Percentiles rank a stretch among this genome's conserved stretches.
phyloP scores from a whole-genome alignment of 352 stramenopile genomes.

The Phytophthora nicotianae region DNA sequence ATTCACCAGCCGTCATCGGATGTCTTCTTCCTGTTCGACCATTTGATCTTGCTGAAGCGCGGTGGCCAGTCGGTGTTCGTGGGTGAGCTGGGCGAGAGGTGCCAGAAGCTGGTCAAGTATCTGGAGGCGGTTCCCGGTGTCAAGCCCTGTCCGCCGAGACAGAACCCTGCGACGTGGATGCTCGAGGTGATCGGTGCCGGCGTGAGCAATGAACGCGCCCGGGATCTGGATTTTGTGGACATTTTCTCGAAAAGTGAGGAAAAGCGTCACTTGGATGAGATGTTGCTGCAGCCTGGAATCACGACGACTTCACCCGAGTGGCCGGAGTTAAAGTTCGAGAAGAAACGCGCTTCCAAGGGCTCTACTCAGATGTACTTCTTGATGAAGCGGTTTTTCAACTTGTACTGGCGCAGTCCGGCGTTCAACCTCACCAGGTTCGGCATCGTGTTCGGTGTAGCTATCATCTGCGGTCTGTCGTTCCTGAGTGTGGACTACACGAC shows the following conservation, averaged over 20 bases:
- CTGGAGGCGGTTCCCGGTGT: constrained; percentile 38
- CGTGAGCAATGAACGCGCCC: constrained; percentile 64
- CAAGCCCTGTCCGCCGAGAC: constrained; percentile 35
- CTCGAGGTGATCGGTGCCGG: background rate
- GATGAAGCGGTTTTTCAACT: constrained; percentile 38
- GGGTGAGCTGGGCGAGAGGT: constrained; percentile 66
- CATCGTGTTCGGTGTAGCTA: constrained; percentile 21
- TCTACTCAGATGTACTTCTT: constrained; percentile 42
- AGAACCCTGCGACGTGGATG: constrained; percentile 9
- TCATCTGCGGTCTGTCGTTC: constrained; percentile 25
- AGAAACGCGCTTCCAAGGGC: constrained; percentile 30
- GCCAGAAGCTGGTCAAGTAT: constrained; percentile 30
- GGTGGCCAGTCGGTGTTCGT: constrained; percentile 71
- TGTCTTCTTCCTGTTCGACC: constrained; percentile 84
- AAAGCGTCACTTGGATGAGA: constrained; percentile 19
- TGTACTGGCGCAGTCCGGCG: constrained; percentile 44
- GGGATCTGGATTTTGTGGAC: constrained; percentile 33
- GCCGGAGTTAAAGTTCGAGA: constrained; percentile 31
- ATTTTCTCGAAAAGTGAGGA: constrained; percentile 34
- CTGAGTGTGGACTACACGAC: constrained; percentile 27
- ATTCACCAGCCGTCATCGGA: background rate
- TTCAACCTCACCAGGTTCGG: constrained; percentile 61
- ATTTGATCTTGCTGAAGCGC: constrained; percentile 63
- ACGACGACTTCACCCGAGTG: constrained; percentile 8
- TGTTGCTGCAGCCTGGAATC: constrained; percentile 20